Base-by-base conservation (phyloP, 1,139 yeast species). In the Arxiozyma slooffiae region DNA sequence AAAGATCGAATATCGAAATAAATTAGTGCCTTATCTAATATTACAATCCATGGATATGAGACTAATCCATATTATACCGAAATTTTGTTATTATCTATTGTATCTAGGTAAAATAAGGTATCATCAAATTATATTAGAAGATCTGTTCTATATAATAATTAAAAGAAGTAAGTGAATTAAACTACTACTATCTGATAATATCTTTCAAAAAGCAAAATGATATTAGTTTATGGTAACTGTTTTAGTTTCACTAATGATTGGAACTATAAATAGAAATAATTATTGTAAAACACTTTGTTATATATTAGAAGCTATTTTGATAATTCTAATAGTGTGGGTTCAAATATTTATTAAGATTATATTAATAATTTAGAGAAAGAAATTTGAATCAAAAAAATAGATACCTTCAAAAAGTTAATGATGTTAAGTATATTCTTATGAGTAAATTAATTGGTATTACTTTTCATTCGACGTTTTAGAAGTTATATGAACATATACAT, bases 61-160 rank as follows among this genome's bases (percentile, higher is more conserved):
- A n/a, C 38, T 46, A 18, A 6, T 26, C 7, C 17, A 26, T 20
- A 37, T 45, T 6, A 18, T 45, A 21, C 7, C 18, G 7, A 14
- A 41, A 4, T 26, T 49, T 37, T 43, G 46, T 24, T 20, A 42
- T 24, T 49, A 46, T 20, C 34, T 49, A 21, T 8, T 40, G 11
- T 36, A 41, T 26, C 40, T 49, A n/a, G 48, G 51, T 24, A 24
- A 41, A 37, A 24, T 44, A 24, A 46, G 47, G 16, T 41, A 38
- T n/a, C 38, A 37, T 14, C 30, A 23, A 26, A 26, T 22, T 8
- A 11, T 49, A n/a, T 20, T 48, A 8, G 50, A 48, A 23, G 34
- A 44, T 22, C 21, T 42, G 7, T 30, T 47, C 14, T 18, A 18
- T 17, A 21, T 22, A 18, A 26, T 23, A 38, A 8, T 3, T 23